Conservation (phyloP, 2,329 filamentous ascomycete genomes). For the Calcarisporium arbuscula region DNA sequence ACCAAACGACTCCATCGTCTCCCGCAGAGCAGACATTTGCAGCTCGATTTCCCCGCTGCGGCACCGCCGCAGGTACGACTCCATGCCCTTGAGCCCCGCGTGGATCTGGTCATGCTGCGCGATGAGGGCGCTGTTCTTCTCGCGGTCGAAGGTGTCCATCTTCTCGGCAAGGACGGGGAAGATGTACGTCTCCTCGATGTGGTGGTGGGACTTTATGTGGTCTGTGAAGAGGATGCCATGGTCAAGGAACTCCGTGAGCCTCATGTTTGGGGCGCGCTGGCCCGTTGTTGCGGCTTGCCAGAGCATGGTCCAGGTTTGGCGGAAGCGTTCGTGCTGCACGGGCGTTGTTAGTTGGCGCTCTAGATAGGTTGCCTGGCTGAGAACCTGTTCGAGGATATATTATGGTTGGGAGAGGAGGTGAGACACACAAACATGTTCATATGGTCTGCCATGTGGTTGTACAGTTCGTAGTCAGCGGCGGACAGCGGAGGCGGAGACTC, state of each 20-base stretch:
- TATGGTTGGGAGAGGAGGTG: neutral
- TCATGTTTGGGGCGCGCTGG: slow-evolving; percentile 56
- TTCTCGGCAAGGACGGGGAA: slow-evolving; percentile 71
- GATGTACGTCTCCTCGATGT: slow-evolving; percentile 74
- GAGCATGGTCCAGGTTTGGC: slow-evolving; percentile 64
- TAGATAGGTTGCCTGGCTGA: too few species aligned
- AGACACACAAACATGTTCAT: slow-evolving; percentile 8
- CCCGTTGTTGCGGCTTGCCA: slow-evolving; percentile 56
- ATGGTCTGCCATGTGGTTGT: neutral
- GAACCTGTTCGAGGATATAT: too few species aligned
- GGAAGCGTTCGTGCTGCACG: slow-evolving; percentile 71
- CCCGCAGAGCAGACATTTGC: slow-evolving; percentile 53
- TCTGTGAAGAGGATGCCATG: slow-evolving; percentile 63
- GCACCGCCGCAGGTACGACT: slow-evolving; percentile 59
- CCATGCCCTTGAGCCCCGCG: slow-evolving; percentile 61
- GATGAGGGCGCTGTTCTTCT: slow-evolving; percentile 54
- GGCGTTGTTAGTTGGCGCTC: neutral
- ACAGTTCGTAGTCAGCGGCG: neutral
- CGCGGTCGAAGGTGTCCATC: slow-evolving; percentile 69
- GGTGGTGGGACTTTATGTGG: slow-evolving; percentile 70
- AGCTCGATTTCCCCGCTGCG: slow-evolving; percentile 55
- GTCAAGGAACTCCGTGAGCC: slow-evolving; percentile 61
- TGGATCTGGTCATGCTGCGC: slow-evolving; percentile 77
- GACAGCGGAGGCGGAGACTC: neutral
- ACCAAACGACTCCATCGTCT: slow-evolving; percentile 72